Base-by-base conservation (phyloP, 2,329 filamentous ascomycete species). In the Cordyceps militaris region DNA sequence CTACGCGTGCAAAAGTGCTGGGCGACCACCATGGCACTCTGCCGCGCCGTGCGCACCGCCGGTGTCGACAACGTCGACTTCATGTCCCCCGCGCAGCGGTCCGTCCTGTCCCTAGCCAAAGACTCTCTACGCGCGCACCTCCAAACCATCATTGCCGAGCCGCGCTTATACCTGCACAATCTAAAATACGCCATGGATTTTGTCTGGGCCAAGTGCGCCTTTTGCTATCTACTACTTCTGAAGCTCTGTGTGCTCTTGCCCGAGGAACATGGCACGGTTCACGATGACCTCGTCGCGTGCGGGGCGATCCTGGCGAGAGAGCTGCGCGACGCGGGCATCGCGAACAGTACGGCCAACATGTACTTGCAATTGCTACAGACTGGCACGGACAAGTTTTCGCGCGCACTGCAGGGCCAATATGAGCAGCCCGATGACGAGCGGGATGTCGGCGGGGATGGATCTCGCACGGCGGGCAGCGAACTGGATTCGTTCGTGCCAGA, bases 121-220 rank as follows among this genome's bases (percentile, higher is more conserved):
- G 69, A 71, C 4, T 74, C 76, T n/a, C 74, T 80, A 13, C 70
- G 73, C n/a, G 69, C 75, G 56, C 79, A 83, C 57, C 70, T 83
- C 3, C 69, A 73, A 4, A 73, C 78, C 19, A 74, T 82, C 34
- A 71, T 79, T 36, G 62, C 68, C n/a, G 69, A 76, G 48, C 71
- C 75, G 46, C 66, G 72, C 14, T 64, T 69, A 2, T 83, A 83
- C 61, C 73, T 82, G 9, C 73, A 70, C 14, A 78, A 76, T 16
- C 73, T 82, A 34, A 74, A 73, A 30, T 82, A 77, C 61, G 78
- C 79, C 0, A 80, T 81, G 73, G 79, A 82, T 56, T 82, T 82
- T 59, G 79, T 82, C 21, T 82, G 79, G 79, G 79, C 79, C 0
- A 83, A 83, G 64, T 79, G 77, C 52, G 78, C 79, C 0, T 82